Conservation (phyloP, 805 yeast genomes). For the Brettanomyces sp. region DNA sequence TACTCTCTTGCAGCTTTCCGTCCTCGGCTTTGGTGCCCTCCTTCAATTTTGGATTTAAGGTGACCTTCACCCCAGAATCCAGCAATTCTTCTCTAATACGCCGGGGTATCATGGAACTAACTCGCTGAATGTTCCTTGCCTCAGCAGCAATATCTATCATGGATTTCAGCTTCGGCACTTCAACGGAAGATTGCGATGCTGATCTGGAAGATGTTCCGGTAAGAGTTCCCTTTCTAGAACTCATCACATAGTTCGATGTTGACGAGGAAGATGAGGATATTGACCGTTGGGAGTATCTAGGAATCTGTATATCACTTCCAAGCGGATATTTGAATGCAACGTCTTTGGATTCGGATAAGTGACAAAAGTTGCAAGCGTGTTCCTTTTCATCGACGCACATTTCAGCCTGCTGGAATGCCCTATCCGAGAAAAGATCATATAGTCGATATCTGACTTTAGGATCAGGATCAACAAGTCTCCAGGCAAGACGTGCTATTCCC, state of each 20-base stretch:
- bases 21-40: too few species aligned
- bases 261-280: conserved; percentile 8
- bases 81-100: not conserved
- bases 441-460: conserved; percentile 48
- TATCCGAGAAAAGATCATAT: conserved; percentile 50
- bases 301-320: not conserved
- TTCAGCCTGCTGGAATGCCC: conserved; percentile 56
- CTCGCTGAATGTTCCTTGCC: not conserved
- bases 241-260: not conserved
- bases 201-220: not conserved
- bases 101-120: not conserved
- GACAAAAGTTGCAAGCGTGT: conserved; percentile 16
- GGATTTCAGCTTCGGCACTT: conserved; percentile 1
- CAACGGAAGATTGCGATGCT: not conserved
- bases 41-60: too few species aligned
- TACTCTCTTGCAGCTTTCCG: too few species aligned
- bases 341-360: conserved; percentile 4
- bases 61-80: too few species aligned
- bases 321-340: conserved; percentile 1
- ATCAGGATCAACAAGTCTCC: conserved; percentile 68
- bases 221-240: not conserved
- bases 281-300: not conserved
- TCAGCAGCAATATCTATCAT: conserved; percentile 3
- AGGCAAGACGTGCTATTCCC: conserved; percentile 64
- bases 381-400: conserved; percentile 49